Evolutionary conservation across 192 early-diverging fungal genomes (phyloP), one percentile per base, ranked within the genome.

Genomic region (Coemansia sp.): DNA sequence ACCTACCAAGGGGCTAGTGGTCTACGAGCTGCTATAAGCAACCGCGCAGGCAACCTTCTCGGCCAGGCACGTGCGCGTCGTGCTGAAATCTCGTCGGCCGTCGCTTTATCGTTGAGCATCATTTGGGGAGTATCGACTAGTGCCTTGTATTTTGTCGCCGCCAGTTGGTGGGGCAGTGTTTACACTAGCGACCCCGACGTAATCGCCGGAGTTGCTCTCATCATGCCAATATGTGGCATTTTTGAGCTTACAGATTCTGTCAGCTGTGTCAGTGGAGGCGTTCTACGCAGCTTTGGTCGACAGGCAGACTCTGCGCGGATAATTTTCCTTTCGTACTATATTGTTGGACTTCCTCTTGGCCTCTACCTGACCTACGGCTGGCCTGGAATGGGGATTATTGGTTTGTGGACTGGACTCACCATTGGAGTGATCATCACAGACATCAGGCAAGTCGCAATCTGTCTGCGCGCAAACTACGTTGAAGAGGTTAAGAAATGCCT

Each of bases 211-310:
- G 89, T 92, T 2, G 87, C 91, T 1, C 61, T 47, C 30, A 71
- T 94, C 17, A 70, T 97, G 65, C 93, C 93, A 0, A 58, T 92
- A 29, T 87, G 81, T 19, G 90, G 89, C 0, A n/a, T 87, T 13
- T 88, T 86, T 71, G 88, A 91, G 61, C 34, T 65, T 2, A 37
- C 34, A 1, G 89, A 91, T 58, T 81, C 74, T 8, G 50, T 85
- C 4, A 82, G 83, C 14, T 78, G 71, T 25, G 79, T 88, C 33
- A 75, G 75, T 17, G 82, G 81, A 17, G 84, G 84, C 17, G 59
- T 77, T 34, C 41, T 85, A 48, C 78, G 84, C 29, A 75, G 75
- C 28, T 59, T 82, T 28, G 84, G 84, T 4, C 64, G 72, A 13
- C 84, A 85, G 48, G 59, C 58, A 1, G 47, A 66, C 10, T 79